Base-by-base conservation (phyloP, 2,329 filamentous ascomycete genomes). In the Myriosclerotinia duriaeana region DNA sequence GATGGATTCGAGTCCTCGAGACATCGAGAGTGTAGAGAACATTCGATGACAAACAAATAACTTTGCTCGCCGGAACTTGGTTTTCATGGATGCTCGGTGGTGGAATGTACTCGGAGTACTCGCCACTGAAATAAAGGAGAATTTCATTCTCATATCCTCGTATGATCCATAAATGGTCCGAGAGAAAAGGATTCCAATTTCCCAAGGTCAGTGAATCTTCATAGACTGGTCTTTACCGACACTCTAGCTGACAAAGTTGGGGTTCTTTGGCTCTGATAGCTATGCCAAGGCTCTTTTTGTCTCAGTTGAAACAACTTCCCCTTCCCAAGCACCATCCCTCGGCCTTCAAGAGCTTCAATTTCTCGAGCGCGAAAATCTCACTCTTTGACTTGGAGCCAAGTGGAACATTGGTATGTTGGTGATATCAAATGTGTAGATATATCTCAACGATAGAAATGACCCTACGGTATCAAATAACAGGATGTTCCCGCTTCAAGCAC, bases 251-350 rank as follows among this genome's bases (percentile, higher is more conserved):
- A 22, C 3, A n/a, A 56, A 36, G 5, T 9, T 54, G 53, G 11
- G 53, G 11, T 42, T 42, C 15, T 22, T 56, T 56, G 54, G 38
- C 38, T 9, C 38, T 42, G 38, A 56, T 56, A 17, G 7, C 5
- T 42, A 17, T 56, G 54, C 54, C 54, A 56, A 56, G 36, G 22
- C 22, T 12, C 14, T 26, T 26, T 42, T 42, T 42, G 42, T 30
- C 9, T 38, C 54, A 56, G 54, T 56, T 56, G 54, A 56, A 56
- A 56, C 54, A 42, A 56, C 7, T 30, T 56, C 22, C 9, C n/a
- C n/a, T n/a, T 14, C 22, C 54, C 40, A 56, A 56, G 54, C 54
- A 56, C 54, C 42, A 30, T 42, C 54, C 14, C 38, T 56, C 54
- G 54, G 54, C 54, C 38, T 56, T 56, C 38, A 56, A 14, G n/a